Base-by-base conservation (phyloP, 768 basidiomycete species). In the Dentipellis fragilis region DNA sequence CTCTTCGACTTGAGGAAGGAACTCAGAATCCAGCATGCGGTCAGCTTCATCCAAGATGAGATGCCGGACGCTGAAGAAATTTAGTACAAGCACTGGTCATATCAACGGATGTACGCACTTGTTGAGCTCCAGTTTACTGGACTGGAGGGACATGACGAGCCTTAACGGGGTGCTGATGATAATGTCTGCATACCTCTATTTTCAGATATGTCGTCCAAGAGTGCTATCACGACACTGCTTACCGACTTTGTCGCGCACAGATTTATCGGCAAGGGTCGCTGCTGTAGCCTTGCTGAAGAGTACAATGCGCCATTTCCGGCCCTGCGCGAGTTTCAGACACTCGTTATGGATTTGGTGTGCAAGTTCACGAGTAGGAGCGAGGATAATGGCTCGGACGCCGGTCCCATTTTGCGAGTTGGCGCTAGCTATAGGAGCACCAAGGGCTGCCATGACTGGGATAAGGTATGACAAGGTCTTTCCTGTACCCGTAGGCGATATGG, bases 381-480 rank as follows among this genome's bases (percentile, higher is more conserved):
- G 70, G 39, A 99, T 73, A 19, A 99, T 57, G 2, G 89, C 89
- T 55, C 90, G 78, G 16, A 83, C 83, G 54, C 89, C 93, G 34
- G 65, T 68, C 16, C 80, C 81, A 35, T 67, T 59, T 16, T 76
- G 70, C 23, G 60, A 59, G 54, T 77, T 75, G 38, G 73, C 65
- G 55, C 74, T 77, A 34, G 81, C 71, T 9, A 75, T 66, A 6
- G 89, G 89, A 3, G 75, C 68, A 12, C 70, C 71, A 6, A 92
- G 70, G 16, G 73, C 68, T 10, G 81, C 73, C 57, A 98, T 78
- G 21, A 92, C 75, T 0, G 96, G 94, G 14, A 96, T 71, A 12
- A 96, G 75, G 69, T 97, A 99, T 0, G 93, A 81, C 6, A 97
- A 75, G 0, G 96, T 99, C 74, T 99, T 99, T 57, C 96, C 96